Conservation (phyloP, 2,329 filamentous ascomycete genomes). For the Hypoxylon sp. region DNA sequence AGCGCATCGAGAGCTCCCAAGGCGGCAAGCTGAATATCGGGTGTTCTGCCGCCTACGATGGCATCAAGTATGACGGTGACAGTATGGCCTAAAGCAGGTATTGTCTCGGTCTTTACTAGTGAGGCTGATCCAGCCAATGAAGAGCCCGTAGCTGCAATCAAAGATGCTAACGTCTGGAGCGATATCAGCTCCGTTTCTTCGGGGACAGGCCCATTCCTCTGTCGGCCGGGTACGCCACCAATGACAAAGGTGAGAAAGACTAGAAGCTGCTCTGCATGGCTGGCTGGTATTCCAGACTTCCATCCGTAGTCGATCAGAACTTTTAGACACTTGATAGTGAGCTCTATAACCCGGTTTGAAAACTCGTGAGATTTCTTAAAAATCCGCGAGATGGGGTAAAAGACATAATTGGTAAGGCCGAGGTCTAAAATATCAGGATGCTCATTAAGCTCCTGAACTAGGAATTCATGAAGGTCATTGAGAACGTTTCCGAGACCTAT, state of each 20-base stretch:
- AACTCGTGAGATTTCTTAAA: constrained; percentile 79
- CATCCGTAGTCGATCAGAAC: constrained; percentile 82
- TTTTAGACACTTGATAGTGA: constrained; percentile 77
- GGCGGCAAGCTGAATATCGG: constrained; percentile 76
- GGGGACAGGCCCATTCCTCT: constrained; percentile 56
- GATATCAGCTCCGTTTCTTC: constrained; percentile 81
- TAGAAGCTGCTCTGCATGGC: constrained; percentile 83
- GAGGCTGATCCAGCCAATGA: constrained; percentile 59
- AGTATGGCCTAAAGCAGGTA: constrained; percentile 83
- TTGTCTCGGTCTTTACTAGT: constrained; percentile 64
- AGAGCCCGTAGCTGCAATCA: constrained; percentile 68
- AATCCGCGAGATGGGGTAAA: constrained; percentile 90
- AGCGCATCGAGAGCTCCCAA: constrained; percentile 70
- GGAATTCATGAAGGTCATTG: constrained; percentile 55
- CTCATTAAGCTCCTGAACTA: constrained; percentile 55
- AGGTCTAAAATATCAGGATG: too few relatives aligned
- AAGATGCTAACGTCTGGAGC: constrained; percentile 72
- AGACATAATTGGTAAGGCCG: constrained; percentile 91
- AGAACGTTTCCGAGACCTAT: constrained; percentile 58
- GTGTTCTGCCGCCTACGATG: constrained; percentile 69
- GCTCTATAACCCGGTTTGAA: constrained; percentile 76
- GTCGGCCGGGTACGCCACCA: constrained; percentile 72
- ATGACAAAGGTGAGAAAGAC: constrained; percentile 85
- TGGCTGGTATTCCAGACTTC: constrained; percentile 73
- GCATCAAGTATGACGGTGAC: constrained; percentile 82